Percentiles rank a stretch among this genome's conserved stretches.
Conservation (phyloP, 169 alveolate species). For the Eimeria brunetti region DNA sequence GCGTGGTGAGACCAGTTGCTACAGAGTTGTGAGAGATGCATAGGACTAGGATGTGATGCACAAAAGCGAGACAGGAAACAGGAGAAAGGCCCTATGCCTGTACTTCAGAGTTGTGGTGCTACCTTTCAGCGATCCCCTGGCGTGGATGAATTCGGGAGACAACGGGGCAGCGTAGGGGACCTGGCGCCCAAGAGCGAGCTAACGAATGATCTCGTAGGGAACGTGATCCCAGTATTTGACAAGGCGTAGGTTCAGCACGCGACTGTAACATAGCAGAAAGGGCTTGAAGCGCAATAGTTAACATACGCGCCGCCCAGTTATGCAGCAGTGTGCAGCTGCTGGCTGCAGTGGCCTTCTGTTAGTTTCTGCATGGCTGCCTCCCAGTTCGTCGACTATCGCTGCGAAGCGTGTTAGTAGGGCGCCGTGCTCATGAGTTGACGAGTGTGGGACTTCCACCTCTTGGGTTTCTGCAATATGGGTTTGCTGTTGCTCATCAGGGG, state of each 20-base stretch:
- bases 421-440: not conserved
- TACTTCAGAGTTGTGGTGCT: not conserved
- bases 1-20: conserved; percentile 21
- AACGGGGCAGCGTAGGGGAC: conserved; percentile 60
- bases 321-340: not conserved
- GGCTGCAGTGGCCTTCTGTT: not conserved
- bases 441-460: not conserved
- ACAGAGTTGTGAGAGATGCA: not conserved
- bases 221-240: conserved; percentile 51
- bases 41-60: not conserved
- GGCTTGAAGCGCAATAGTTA: not conserved
- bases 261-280: not conserved
- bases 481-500: conserved; percentile 17
- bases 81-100: not conserved
- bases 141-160: conserved; percentile 60
- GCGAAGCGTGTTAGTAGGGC: not conserved
- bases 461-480: not conserved
- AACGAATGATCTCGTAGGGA: conserved; percentile 45
- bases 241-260: conserved; percentile 16
- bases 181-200: conserved; percentile 62
- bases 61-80: not conserved
- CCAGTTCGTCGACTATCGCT: not conserved
- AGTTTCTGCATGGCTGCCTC: not conserved
- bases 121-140: not conserved
- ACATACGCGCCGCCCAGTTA: not conserved